Evolutionary conservation across 2,329 filamentous ascomycete genomes (phyloP).

Genomic region (Scedosporium aurantiacum): DNA sequence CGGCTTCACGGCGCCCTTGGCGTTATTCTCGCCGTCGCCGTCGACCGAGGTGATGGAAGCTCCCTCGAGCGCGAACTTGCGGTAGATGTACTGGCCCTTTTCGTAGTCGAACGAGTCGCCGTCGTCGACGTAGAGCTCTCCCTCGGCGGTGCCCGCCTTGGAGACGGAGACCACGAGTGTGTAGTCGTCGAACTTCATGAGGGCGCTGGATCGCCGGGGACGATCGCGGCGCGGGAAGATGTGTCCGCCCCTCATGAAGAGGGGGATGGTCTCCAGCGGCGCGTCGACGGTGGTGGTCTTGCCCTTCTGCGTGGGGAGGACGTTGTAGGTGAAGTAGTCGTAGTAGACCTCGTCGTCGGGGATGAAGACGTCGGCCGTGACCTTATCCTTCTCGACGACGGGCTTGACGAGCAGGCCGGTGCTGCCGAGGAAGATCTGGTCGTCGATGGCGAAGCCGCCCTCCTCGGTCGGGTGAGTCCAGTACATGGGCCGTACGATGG

Average conservation of each 20-base stretch:
- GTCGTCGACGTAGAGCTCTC: constrained; percentile 83
- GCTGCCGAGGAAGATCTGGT: constrained; percentile 83
- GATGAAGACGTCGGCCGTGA: constrained; percentile 70
- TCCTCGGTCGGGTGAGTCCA: constrained; percentile 85
- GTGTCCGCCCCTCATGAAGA: constrained; percentile 88
- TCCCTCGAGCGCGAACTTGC: constrained; percentile 57
- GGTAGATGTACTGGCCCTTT: constrained; percentile 78
- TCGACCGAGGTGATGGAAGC: constrained; percentile 60
- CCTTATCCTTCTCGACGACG: constrained; percentile 65
- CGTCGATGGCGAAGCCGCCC: constrained; percentile 75
- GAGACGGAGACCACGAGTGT: constrained; percentile 71
- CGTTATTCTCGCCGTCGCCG: constrained; percentile 43
- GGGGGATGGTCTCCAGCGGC: constrained; percentile 73
- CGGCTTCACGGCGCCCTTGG: constrained; percentile 43
- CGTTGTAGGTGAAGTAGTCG: constrained; percentile 84
- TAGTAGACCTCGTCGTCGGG: constrained; percentile 86
- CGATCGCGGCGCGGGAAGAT: constrained; percentile 84
- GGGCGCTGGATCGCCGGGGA: constrained; percentile 69
- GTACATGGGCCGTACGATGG: constrained; percentile 85
- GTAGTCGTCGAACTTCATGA: constrained; percentile 94
- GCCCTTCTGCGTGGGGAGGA: constrained; percentile 58
- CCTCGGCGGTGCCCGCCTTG: constrained; percentile 50
- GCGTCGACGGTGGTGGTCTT: constrained; percentile 60
- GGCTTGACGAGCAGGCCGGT: constrained; percentile 91
- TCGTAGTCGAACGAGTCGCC: constrained; percentile 87